Evolutionary conservation across 2,329 filamentous ascomycete species (phyloP), one percentile per base, ranked within the genome.

Genomic region (Alternaria sp.): DNA sequence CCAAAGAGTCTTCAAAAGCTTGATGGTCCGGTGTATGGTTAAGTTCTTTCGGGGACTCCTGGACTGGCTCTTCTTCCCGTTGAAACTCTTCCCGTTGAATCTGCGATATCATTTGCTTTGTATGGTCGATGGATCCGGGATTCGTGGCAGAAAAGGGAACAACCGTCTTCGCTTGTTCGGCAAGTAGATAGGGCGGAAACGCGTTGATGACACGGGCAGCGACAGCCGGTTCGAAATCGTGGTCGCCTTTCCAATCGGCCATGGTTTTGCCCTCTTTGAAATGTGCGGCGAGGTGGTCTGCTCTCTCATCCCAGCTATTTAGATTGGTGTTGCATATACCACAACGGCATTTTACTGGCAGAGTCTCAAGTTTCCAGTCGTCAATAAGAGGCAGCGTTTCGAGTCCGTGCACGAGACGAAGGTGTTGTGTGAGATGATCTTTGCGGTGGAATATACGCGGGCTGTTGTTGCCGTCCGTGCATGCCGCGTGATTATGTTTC

Each of bases 361-460:
- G 79, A 13, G 83, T 82, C 25, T 82, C 81, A 54, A 83, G 83
- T 70, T 84, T 85, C 86, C 87, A 87, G 57, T 87, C 87, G 86
- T 93, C 62, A 87, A 87, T 88, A 79, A 82, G 69, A 81, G 79
- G 72, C 84, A 90, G 78, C 58, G 86, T 82, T 57, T 90, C 90
- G 62, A 83, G 82, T 61, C 82, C 81, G 70, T 88, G 86, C 77
- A 87, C 85, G 46, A 88, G 76, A 23, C 85, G 82, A 25, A 88
- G 77, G 70, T 88, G 86, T 67, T 88, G 86, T 26, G 86, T 84
- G n/a, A 88, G 81, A 68, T 88, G 86, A 68, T 88, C 86, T 72
- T 88, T 88, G 23, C 86, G 81, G 66, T 85, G 87, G 72, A 88
- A 88, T 0, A 85, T 86, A 26, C 86, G 85, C 68, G 91, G 89